These are phyloP conservation scores for Colletotrichum ledebouriae DNA, from an alignment of 2,329 filamentous ascomycete genomes.

Conservation along the genomic window DNA sequence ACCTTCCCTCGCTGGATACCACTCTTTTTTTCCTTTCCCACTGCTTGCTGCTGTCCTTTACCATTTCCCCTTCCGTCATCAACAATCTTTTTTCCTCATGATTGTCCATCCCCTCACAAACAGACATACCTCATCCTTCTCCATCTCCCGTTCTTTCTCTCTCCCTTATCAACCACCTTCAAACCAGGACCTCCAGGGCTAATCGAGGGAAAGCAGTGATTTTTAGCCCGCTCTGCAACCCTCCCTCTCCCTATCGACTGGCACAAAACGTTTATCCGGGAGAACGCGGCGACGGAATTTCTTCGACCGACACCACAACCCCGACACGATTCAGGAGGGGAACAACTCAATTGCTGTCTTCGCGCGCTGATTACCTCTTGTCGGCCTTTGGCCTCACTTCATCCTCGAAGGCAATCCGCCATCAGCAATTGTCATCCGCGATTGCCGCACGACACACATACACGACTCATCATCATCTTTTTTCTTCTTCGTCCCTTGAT, in stretches of 20 bases:
- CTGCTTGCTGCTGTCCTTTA: background rate
- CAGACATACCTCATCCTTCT: background rate
- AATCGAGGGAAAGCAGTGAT: too few species aligned
- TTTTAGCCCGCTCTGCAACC: too few species aligned
- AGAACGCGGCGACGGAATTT: slow-evolving; percentile 9
- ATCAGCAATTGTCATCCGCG: background rate
- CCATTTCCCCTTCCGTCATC: slow-evolving; percentile 16
- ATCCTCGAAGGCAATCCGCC: background rate
- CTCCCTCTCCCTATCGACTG: slow-evolving; percentile 2
- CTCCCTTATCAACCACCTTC: background rate
- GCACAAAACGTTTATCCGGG: background rate
- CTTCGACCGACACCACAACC: slow-evolving; percentile 7
- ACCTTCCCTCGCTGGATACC: slow-evolving; percentile 2
- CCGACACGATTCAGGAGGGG: slow-evolving; percentile 12
- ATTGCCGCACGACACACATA: slow-evolving; percentile 1
- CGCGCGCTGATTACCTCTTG: slow-evolving; percentile 8
- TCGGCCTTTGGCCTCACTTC: slow-evolving; percentile 1
- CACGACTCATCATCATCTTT: background rate
- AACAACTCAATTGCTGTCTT: slow-evolving; percentile 9
- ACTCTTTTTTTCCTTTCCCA: background rate
- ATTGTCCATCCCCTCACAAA: slow-evolving; percentile 9
- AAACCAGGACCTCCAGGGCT: background rate
- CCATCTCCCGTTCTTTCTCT: background rate
- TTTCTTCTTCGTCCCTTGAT: background rate
- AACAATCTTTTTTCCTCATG: slow-evolving; percentile 16